phyloP scores from a whole-genome alignment of 345 rosid species.

The Salix viminalis region DNA sequence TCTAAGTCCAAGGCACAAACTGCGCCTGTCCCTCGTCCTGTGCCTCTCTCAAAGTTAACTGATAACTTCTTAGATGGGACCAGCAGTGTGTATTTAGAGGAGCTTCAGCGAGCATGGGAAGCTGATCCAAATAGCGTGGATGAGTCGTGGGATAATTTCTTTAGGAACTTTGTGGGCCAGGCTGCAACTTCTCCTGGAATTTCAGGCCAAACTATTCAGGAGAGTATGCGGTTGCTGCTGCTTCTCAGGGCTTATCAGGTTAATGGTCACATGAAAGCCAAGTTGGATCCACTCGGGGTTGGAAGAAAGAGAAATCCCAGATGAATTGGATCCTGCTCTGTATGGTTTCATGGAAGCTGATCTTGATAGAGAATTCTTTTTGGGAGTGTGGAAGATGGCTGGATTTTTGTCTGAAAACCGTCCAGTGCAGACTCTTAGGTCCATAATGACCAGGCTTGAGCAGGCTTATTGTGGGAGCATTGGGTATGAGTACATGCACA shows the following conservation, averaged over 20 bases:
- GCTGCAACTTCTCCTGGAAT: constrained; percentile 64
- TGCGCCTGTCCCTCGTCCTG: constrained; percentile 71
- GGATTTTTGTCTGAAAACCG: constrained; percentile 83
- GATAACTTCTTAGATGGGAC: constrained; percentile 79
- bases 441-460: constrained; percentile 69
- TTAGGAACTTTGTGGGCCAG: constrained; percentile 75
- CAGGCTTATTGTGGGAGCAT: constrained; percentile 83
- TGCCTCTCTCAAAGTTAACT: constrained; percentile 68
- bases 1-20: constrained; percentile 53
- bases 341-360: constrained; percentile 69
- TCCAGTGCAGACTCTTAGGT: constrained; percentile 73
- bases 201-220: constrained; percentile 85
- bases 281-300: constrained; percentile 67
- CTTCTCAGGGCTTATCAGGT: constrained; percentile 84
- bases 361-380: constrained; percentile 70
- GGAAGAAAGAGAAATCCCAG: constrained; percentile 67
- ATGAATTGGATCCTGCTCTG: constrained; percentile 58
- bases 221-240: constrained; percentile 75
- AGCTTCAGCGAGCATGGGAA: constrained; percentile 79
- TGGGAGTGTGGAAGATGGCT: constrained; percentile 77
- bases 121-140: constrained; percentile 69
- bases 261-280: constrained; percentile 83
- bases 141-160: constrained; percentile 86
- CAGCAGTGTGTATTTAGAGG: constrained; percentile 74
- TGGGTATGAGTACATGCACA: constrained; percentile 82